A percentile compares a stretch with the other conserved stretches of the same genome.
Conservation (phyloP, 2,329 filamentous ascomycete genomes). For the Bipolaris sorokiniana region DNA sequence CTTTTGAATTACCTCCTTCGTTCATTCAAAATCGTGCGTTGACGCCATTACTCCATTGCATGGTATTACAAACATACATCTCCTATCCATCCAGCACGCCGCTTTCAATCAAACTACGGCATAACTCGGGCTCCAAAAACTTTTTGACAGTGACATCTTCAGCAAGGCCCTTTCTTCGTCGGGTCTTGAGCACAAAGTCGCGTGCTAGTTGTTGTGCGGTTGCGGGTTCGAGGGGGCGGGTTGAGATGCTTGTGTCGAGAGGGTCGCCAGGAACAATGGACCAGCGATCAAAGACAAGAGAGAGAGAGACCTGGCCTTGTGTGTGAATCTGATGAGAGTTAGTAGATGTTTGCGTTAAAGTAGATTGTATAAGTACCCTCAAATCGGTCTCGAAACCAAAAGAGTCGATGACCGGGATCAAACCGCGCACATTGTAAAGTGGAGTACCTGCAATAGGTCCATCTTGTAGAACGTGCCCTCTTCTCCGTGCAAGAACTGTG, state of each 20-base stretch:
- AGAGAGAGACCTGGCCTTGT: conserved; percentile 88
- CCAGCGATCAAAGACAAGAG: conserved; percentile 94
- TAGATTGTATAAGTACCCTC: conserved; percentile 50
- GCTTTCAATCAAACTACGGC: conserved; percentile 84
- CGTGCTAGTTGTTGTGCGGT: conserved; percentile 86
- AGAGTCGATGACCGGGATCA: conserved; percentile 94
- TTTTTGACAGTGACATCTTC: conserved; percentile 96
- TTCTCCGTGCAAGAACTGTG: conserved; percentile 83
- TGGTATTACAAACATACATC: conserved; percentile 14
- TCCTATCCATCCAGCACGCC: conserved; percentile 73
- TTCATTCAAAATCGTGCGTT: not conserved
- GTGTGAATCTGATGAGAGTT: conserved; percentile 72
- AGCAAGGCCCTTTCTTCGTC: conserved; percentile 87
- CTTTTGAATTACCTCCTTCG: not conserved
- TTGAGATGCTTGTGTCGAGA: conserved; percentile 81
- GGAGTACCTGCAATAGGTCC: conserved; percentile 93
- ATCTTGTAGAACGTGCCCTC: conserved; percentile 93
- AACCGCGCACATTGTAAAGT: conserved; percentile 86
- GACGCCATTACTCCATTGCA: conserved; percentile 19
- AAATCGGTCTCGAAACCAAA: conserved; percentile 99
- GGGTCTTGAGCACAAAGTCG: conserved; percentile 96
- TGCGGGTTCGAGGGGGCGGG: conserved; percentile 86
- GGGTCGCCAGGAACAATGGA: conserved; percentile 95
- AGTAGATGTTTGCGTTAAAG: not conserved
- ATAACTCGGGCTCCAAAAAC: conserved; percentile 94